Percentiles rank a stretch among this genome's conserved stretches.
Conservation (phyloP, 768 basidiomycete genomes). For the Phlebiopsis flavidoalba region DNA sequence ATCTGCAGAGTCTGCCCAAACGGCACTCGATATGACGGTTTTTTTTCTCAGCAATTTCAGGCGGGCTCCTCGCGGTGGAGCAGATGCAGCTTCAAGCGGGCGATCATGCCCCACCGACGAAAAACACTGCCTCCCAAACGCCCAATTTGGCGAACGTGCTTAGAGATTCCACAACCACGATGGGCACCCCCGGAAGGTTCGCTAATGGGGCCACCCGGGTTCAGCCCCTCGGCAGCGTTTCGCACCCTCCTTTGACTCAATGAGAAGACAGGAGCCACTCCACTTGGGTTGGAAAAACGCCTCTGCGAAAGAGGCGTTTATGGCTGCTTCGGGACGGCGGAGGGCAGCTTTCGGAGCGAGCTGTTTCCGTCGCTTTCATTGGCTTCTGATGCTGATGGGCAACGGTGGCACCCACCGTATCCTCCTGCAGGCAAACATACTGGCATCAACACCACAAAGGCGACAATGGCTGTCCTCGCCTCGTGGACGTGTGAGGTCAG, state of each 20-base stretch:
- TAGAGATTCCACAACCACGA: neutral
- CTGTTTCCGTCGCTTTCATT: neutral
- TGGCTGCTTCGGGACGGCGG: neutral
- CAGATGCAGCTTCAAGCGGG: neutral
- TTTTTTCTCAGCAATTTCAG: neutral
- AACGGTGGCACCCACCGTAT: neutral
- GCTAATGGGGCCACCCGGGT: neutral
- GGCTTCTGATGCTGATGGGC: neutral
- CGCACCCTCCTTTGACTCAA: neutral
- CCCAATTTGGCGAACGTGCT: neutral
- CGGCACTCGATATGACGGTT: neutral
- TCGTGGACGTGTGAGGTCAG: neutral
- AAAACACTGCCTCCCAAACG: neutral
- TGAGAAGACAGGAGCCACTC: neutral
- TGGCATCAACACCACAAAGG: neutral
- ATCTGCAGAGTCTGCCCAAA: neutral
- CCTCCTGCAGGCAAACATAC: neutral
- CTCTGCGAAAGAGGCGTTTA: neutral
- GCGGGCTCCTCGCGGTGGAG: neutral
- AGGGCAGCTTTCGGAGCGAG: neutral
- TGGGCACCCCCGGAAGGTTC: neutral
- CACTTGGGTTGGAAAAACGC: neutral
- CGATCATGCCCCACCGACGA: neutral
- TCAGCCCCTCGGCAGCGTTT: neutral
- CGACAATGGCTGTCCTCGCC: neutral